A percentile compares a stretch with the other conserved stretches of the same genome.
Conservation (phyloP, 208 protist genomes). For the Angomonas ambiguus region DNA sequence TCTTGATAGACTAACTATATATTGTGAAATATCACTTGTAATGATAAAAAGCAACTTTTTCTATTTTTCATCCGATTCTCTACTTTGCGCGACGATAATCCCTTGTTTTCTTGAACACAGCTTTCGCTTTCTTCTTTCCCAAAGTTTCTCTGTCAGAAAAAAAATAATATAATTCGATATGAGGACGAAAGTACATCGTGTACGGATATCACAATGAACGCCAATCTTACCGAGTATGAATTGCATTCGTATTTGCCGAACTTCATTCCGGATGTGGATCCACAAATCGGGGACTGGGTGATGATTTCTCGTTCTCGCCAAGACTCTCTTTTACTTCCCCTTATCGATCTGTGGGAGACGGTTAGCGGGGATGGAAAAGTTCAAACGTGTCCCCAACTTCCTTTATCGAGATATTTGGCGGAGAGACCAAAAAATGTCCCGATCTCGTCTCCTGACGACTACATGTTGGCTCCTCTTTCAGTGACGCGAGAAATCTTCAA, state of each 20-base stretch:
- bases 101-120: constrained; percentile 7
- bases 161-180: not conserved
- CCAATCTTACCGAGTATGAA: constrained; percentile 30
- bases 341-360: constrained; percentile 41
- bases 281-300: constrained; percentile 81
- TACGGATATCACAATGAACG: no score
- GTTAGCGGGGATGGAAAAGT: not conserved
- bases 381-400: not conserved
- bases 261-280: constrained; percentile 53
- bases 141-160: constrained; percentile 5
- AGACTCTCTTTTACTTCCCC: constrained; percentile 38
- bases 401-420: not conserved
- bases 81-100: constrained; percentile 12
- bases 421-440: not conserved
- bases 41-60: not conserved
- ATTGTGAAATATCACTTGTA: constrained; percentile 3
- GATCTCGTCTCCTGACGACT: not conserved
- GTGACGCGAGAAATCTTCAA: not conserved
- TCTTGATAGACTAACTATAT: constrained; percentile 6
- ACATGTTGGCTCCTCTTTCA: not conserved
- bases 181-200: no score
- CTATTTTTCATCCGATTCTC: constrained; percentile 1
- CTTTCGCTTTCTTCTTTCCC: constrained; percentile 4
- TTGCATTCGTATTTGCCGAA: constrained; percentile 61
- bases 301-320: constrained; percentile 52